Evolutionary conservation across 176 grass and related monocot species (phyloP), one percentile per base, ranked within the genome.

Genomic region (Triticum timopheevii): DNA sequence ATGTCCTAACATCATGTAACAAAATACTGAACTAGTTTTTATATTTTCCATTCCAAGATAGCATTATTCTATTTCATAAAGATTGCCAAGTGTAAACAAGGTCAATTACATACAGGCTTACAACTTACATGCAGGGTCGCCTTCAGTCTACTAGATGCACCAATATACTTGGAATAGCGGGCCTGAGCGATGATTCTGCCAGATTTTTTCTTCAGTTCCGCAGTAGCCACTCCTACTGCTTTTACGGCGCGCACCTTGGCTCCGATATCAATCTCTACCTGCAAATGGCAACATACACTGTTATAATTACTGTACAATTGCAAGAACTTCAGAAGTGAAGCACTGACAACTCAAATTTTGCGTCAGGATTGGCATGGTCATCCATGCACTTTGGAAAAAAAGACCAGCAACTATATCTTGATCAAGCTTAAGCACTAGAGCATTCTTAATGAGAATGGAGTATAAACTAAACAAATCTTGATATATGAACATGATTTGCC

Each of bases 211-310:
- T 91, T 93, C 31, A 98, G 83, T 64, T 98, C 93, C 6, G 94
- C 91, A 1, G 83, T 73, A 22, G 91, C 65, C 38, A 39, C 38
- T 9, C 38, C 38, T 9, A 39, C 38, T 40, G 39, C 39, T 40
- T 40, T 40, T 40, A 1, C 9, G 9, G 39, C 39, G 39, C 39
- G 9, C 39, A 40, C 88, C 75, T 94, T 98, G 1, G 91, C 96
- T 34, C 91, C 92, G 13, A 98, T 98, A 81, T 91, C 92, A 65
- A 98, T 95, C 78, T 98, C 96, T 81, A 92, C 92, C 88, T 98
- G 85, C 44, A 76, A 61, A 71, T 59, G 36, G 8, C 58, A 79
- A 65, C 69, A 71, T 44, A 79, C 3, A 25, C 2, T 16, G 35
- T 83, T 49, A 69, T 54, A 62, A 31, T 40, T 71, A 72, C 13